These are phyloP conservation scores for Fusarium poae DNA, from an alignment of 2,329 filamentous ascomycete genomes.

Conservation along the genomic window DNA sequence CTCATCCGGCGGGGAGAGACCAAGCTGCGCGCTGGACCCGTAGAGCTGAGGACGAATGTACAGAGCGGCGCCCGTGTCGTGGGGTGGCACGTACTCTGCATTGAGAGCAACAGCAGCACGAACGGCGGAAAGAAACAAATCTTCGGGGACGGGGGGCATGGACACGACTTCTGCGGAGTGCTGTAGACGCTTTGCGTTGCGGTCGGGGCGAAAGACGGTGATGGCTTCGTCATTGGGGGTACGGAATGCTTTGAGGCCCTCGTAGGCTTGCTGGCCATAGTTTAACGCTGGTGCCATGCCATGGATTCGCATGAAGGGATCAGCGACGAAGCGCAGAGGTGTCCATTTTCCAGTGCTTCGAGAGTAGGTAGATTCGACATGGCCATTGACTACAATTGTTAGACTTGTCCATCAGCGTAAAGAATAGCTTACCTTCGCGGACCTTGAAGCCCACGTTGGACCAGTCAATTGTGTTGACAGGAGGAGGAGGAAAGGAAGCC, in stretches of 20 bases:
- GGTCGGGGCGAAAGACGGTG: slow-evolving; percentile 87
- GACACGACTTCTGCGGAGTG: slow-evolving; percentile 87
- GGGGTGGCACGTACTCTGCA: slow-evolving; percentile 90
- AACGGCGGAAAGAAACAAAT: slow-evolving; percentile 81
- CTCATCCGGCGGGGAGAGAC: slow-evolving; percentile 87
- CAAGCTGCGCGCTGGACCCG: slow-evolving; percentile 87
- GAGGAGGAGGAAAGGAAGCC: slow-evolving; percentile 78
- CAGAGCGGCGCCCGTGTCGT: slow-evolving; percentile 89
- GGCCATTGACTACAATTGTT: slow-evolving; percentile 79
- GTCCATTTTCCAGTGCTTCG: slow-evolving; percentile 81
- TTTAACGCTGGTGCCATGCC: slow-evolving; percentile 96
- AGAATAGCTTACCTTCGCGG: slow-evolving; percentile 75
- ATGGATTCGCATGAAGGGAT: slow-evolving; percentile 89
- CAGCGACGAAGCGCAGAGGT: slow-evolving; percentile 80
- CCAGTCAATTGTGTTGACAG: slow-evolving; percentile 91
- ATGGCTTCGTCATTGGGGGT: slow-evolving; percentile 76
- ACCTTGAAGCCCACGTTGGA: slow-evolving; percentile 92
- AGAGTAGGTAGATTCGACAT: slow-evolving; percentile 90
- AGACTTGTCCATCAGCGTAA: background rate
- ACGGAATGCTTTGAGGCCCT: slow-evolving; percentile 98
- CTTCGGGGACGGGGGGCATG: slow-evolving; percentile 82
- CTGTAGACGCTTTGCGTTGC: slow-evolving; percentile 87
- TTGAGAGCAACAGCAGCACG: slow-evolving; percentile 88
- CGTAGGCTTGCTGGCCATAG: slow-evolving; percentile 97
- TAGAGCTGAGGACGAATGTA: slow-evolving; percentile 93